These are phyloP conservation scores for Paramecium bursaria DNA, from an alignment of 73 alveolate species.

Conservation along the genomic window DNA sequence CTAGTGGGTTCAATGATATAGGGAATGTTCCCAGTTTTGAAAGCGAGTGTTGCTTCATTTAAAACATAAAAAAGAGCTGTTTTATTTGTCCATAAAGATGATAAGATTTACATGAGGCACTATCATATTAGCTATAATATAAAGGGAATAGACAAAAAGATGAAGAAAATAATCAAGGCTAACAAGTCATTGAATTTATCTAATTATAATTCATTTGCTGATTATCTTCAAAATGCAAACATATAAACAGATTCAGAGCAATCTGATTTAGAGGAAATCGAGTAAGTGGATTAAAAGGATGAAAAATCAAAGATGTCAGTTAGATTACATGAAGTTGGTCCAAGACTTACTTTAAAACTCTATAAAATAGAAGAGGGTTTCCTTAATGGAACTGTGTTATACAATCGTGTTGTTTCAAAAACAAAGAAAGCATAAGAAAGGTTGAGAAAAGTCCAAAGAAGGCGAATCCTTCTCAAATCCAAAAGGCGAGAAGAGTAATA, in stretches of 20 bases:
- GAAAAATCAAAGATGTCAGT: slow-evolving; percentile 68
- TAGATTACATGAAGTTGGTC: slow-evolving; percentile 86
- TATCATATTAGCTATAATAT: slow-evolving; percentile 77
- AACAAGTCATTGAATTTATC: slow-evolving; percentile 80
- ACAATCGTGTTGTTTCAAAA: slow-evolving; percentile 78
- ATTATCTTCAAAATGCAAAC: slow-evolving; percentile 75
- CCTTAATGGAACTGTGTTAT: slow-evolving; percentile 83
- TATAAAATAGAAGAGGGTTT: slow-evolving; percentile 89
- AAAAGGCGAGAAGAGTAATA: slow-evolving; percentile 50
- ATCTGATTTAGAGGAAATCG: slow-evolving; percentile 80
- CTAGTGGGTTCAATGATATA: slow-evolving; percentile 62
- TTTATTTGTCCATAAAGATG: slow-evolving; percentile 74
- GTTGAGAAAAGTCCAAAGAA: slow-evolving; percentile 8
- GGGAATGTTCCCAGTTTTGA: slow-evolving; percentile 66
- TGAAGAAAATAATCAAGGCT: slow-evolving; percentile 79
- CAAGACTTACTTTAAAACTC: slow-evolving; percentile 78
- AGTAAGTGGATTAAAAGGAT: slow-evolving; percentile 66
- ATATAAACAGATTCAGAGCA: slow-evolving; percentile 71
- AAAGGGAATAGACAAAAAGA: slow-evolving; percentile 80
- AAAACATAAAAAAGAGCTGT: slow-evolving; percentile 81
- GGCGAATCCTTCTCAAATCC: slow-evolving; percentile 1
- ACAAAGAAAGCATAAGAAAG: slow-evolving; percentile 69
- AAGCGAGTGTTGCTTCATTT: slow-evolving; percentile 73
- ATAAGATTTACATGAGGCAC: slow-evolving; percentile 81
- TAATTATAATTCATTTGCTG: slow-evolving; percentile 80